phyloP scores from a whole-genome alignment of 192 early-diverging fungal genomes.

The Backusella circina region DNA sequence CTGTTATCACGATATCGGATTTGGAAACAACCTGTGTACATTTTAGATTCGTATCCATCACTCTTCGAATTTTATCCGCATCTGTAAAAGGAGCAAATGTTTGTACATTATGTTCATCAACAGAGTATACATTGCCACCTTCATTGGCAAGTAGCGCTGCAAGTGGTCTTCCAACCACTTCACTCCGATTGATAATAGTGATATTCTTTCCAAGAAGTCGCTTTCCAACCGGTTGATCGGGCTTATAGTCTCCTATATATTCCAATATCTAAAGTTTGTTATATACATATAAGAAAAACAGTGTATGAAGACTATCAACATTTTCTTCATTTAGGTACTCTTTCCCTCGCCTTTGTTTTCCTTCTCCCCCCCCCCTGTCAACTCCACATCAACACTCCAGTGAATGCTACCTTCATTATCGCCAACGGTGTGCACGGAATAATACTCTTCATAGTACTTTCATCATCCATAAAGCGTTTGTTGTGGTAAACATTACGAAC shows the following conservation, averaged over 20 bases:
- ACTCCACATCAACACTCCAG: not conserved
- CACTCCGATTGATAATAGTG: slow-evolving; percentile 92
- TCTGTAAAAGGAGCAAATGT: slow-evolving; percentile 64
- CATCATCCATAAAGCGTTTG: slow-evolving; percentile 76
- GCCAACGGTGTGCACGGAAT: slow-evolving; percentile 97
- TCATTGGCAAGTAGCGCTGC: slow-evolving; percentile 97
- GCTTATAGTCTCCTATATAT: slow-evolving; percentile 92
- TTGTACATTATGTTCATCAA: slow-evolving; percentile 88
- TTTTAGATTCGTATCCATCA: slow-evolving; percentile 65
- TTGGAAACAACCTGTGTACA: slow-evolving; percentile 75
- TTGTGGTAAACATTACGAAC: slow-evolving; percentile 93
- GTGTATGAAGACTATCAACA: not conserved
- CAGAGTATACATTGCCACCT: slow-evolving; percentile 94
- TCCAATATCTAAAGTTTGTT: slow-evolving; percentile 72
- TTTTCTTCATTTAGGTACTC: not conserved
- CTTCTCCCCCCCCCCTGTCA: not conserved
- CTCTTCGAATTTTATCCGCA: slow-evolving; percentile 60
- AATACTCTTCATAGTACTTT: slow-evolving; percentile 87
- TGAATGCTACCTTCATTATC: slow-evolving; percentile 74
- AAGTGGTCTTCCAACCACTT: slow-evolving; percentile 96
- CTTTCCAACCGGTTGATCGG: slow-evolving; percentile 83
- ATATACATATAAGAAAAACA: not conserved
- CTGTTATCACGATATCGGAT: slow-evolving; percentile 98
- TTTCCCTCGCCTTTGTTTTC: not conserved
- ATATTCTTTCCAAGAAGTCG: slow-evolving; percentile 89